These are phyloP conservation scores for Volvariella volvacea DNA, from an alignment of 1,284 basidiomycete species.

Conservation along the genomic window DNA sequence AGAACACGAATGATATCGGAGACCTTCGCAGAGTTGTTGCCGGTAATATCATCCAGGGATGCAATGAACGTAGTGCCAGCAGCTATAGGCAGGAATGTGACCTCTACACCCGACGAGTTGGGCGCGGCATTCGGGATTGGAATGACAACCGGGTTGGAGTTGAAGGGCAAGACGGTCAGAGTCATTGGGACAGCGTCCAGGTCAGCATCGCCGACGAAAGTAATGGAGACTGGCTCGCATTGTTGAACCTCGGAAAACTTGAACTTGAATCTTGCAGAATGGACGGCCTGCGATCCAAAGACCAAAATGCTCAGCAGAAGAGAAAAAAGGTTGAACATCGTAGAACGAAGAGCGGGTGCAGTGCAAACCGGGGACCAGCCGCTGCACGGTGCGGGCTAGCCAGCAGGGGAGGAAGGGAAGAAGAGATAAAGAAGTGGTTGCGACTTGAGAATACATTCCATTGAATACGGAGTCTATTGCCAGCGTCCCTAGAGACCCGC, in stretches of 20 bases:
- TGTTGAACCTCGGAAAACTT: constrained; percentile 44
- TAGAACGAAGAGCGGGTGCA: constrained; percentile 14
- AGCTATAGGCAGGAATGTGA: constrained; percentile 47
- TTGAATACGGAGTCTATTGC: too few relatives aligned
- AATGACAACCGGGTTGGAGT: constrained; percentile 41
- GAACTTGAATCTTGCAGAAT: constrained; percentile 36
- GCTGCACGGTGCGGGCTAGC: constrained; percentile 19
- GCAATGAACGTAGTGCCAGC: constrained; percentile 46
- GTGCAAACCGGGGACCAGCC: constrained; percentile 10
- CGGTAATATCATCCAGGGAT: constrained; percentile 42
- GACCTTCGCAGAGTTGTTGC: constrained; percentile 30
- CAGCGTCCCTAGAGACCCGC: too few relatives aligned
- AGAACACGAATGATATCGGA: constrained; percentile 45
- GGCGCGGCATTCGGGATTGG: constrained; percentile 35
- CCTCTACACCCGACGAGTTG: constrained; percentile 31
- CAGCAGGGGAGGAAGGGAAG: constrained; percentile 14
- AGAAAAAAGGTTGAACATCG: constrained; percentile 23
- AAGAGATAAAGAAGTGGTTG: constrained; percentile 10
- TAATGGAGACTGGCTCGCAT: constrained; percentile 44
- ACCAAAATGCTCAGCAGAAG: constrained; percentile 32
- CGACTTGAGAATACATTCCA: too few relatives aligned
- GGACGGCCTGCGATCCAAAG: constrained; percentile 41
- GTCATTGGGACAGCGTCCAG: constrained; percentile 31
- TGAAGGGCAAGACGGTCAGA: constrained; percentile 49
- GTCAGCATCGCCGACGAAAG: constrained; percentile 31